A percentile compares a stretch with the other conserved stretches of the same genome.
These are phyloP conservation scores for Paulownia fortunei DNA, from an alignment of 257 asterid species.

Conservation along the genomic window DNA sequence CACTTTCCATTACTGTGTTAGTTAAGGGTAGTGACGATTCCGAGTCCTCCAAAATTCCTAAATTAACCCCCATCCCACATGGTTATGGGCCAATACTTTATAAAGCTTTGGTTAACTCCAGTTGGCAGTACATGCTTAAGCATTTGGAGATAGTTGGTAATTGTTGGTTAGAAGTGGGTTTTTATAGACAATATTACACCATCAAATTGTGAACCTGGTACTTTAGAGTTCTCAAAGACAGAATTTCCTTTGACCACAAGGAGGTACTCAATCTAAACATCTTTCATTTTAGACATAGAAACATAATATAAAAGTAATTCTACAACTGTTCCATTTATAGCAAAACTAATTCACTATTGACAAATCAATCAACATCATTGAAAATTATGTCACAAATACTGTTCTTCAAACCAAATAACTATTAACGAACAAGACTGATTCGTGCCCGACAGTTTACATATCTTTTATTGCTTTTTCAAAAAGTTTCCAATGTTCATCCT, in stretches of 20 bases:
- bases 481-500: background rate
- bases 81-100: background rate
- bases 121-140: background rate
- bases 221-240: background rate
- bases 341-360: too few species aligned
- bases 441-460: background rate
- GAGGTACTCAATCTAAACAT: background rate
- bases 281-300: background rate
- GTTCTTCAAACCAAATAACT: too few species aligned
- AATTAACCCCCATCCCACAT: too few species aligned
- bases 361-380: too few species aligned
- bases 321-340: too few species aligned
- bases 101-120: background rate
- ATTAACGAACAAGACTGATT: background rate
- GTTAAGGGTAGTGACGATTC: too few species aligned
- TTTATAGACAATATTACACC: too few species aligned
- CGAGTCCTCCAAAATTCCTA: too few species aligned
- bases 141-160: background rate
- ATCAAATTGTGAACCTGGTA: background rate
- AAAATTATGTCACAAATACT: too few species aligned
- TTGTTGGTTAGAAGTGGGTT: background rate
- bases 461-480: background rate
- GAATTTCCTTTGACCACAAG: background rate
- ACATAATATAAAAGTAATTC: too few species aligned
- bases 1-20: too few species aligned